Evolutionary conservation across 192 early-diverging fungal genomes (phyloP).

Genomic region (Backusella morwellensis): DNA sequence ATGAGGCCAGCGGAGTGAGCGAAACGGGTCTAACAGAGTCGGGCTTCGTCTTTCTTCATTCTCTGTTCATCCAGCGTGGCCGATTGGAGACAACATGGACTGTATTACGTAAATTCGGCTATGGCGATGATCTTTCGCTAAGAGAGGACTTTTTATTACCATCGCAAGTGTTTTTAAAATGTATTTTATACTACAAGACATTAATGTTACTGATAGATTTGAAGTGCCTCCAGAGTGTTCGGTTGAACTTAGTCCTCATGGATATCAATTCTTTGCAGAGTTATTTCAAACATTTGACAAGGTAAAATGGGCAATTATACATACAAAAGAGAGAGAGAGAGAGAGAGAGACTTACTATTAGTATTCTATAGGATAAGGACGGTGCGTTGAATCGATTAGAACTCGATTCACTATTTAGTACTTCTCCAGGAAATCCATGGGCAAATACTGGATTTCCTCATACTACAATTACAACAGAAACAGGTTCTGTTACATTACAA

Average conservation of each 20-base stretch:
- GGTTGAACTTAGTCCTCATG: conserved; percentile 90
- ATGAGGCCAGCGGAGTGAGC: conserved; percentile 83
- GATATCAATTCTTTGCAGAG: conserved; percentile 95
- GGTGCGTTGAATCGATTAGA: conserved; percentile 88
- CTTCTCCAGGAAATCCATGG: conserved; percentile 96
- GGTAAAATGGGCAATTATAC: conserved; percentile 35
- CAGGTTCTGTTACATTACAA: conserved; percentile 89
- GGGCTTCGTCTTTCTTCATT: conserved; percentile 93
- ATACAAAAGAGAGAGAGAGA: conserved; percentile 4
- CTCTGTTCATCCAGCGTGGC: conserved; percentile 95
- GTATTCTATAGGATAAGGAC: conserved; percentile 79
- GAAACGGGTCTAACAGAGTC: conserved; percentile 86
- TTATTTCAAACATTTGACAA: conserved; percentile 93
- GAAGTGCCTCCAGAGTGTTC: conserved; percentile 89
- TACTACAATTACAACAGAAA: conserved; percentile 86
- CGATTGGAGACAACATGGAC: conserved; percentile 99
- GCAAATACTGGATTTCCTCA: conserved; percentile 80
- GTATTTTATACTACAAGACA: no score
- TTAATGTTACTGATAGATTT: conserved; percentile 44
- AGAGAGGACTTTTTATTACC: conserved; percentile 91
- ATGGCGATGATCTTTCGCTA: conserved; percentile 91
- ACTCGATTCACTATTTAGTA: conserved; percentile 82
- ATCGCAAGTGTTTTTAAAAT: conserved; percentile 40
- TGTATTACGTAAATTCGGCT: conserved; percentile 93
- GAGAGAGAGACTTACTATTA: not conserved